These are phyloP conservation scores for Fusarium sp. DNA, from an alignment of 2,329 filamentous ascomycete genomes.

Conservation along the genomic window DNA sequence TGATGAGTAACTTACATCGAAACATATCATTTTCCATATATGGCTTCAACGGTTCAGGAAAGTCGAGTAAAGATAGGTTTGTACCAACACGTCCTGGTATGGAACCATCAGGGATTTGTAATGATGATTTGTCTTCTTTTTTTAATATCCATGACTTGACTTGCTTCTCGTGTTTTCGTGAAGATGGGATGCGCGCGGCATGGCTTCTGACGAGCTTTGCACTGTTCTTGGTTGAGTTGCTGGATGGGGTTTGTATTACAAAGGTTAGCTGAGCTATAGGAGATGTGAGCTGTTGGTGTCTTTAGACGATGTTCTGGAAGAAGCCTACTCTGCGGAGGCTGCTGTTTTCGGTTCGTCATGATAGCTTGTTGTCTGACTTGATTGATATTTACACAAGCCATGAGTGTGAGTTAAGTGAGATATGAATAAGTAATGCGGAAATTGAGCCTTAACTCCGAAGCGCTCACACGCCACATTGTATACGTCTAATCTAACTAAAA, in stretches of 20 bases:
- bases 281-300: background rate
- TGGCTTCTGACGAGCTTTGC: slow-evolving; percentile 21
- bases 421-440: background rate
- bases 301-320: accelerated
- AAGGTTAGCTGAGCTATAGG: slow-evolving; percentile 8
- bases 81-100: slow-evolving; percentile 27
- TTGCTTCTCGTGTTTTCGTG: background rate
- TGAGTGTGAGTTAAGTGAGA: background rate
- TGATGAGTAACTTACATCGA: background rate
- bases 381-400: accelerated
- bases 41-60: slow-evolving; percentile 33
- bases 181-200: background rate
- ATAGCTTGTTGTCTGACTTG: background rate
- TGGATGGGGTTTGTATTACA: slow-evolving; percentile 5
- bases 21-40: slow-evolving; percentile 36
- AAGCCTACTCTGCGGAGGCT: background rate
- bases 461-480: background rate
- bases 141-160: slow-evolving; percentile 33
- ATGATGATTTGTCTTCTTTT: background rate
- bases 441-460: background rate
- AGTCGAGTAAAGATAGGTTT: slow-evolving; percentile 34
- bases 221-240: background rate
- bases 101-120: slow-evolving; percentile 1
- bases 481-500: background rate
- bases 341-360: background rate